phyloP scores from a whole-genome alignment of 192 early-diverging fungal species.

The Paraglomus brasilianum region DNA sequence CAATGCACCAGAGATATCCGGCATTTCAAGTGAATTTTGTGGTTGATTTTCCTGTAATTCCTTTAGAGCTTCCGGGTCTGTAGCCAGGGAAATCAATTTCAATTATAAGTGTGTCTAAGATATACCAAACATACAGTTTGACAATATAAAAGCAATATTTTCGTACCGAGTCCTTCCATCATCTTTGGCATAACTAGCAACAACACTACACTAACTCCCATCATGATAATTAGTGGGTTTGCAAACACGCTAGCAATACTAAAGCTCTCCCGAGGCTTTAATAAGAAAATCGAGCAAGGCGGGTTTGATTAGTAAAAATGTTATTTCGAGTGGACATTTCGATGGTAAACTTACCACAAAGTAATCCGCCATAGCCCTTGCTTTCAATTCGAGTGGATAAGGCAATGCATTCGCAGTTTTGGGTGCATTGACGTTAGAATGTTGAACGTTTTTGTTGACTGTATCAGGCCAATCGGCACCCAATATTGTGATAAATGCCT shows the following conservation, averaged over 20 bases:
- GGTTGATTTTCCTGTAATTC: constrained; percentile 49
- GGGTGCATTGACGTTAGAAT: too few species aligned
- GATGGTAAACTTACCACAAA: constrained; percentile 45
- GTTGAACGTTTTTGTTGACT: neutral
- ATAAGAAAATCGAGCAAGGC: neutral
- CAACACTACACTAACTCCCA: constrained; percentile 53
- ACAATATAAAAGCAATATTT: neutral
- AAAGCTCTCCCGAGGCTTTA: constrained; percentile 54
- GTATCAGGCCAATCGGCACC: constrained; percentile 51
- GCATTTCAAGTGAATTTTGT: constrained; percentile 50
- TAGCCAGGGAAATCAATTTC: neutral
- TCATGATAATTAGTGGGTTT: constrained; percentile 63
- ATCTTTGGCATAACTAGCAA: constrained; percentile 58
- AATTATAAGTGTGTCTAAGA: neutral
- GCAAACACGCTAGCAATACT: constrained; percentile 50
- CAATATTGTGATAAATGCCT: constrained; percentile 37
- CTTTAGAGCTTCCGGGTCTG: constrained; percentile 50
- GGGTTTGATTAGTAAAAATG: neutral
- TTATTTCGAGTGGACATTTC: neutral
- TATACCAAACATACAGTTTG: neutral
- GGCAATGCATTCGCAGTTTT: constrained; percentile 31
- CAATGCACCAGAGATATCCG: constrained; percentile 41
- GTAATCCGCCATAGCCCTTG: constrained; percentile 45
- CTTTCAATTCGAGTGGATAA: constrained; percentile 48
- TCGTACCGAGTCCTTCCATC: constrained; percentile 50